These are phyloP conservation scores for Verticillium alfalfae DNA, from an alignment of 2,329 filamentous ascomycete genomes.

Conservation along the genomic window DNA sequence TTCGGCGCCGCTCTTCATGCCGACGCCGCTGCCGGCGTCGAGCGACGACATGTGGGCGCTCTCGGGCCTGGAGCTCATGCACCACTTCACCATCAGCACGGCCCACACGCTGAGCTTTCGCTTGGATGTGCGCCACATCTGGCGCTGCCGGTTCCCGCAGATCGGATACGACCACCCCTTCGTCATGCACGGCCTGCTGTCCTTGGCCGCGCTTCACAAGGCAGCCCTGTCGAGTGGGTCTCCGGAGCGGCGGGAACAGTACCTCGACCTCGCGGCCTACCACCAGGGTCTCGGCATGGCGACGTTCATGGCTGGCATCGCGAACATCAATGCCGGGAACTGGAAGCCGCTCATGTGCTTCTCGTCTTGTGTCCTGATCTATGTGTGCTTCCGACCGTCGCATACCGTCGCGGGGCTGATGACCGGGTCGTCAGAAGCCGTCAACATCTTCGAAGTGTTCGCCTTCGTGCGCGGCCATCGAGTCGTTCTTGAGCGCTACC, in stretches of 20 bases:
- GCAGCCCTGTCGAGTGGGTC: conserved; percentile 13
- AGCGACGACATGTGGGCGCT: neutral
- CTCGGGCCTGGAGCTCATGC: conserved; percentile 18
- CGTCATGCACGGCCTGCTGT: conserved; percentile 21
- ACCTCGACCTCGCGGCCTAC: conserved; percentile 19
- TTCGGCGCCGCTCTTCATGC: neutral
- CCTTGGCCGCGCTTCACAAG: conserved; percentile 20
- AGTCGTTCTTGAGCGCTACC: neutral
- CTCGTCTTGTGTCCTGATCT: conserved; percentile 19
- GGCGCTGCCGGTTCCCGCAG: conserved; percentile 18
- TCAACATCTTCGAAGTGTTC: neutral
- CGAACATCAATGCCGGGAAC: conserved; percentile 10
- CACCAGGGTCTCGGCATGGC: conserved; percentile 22
- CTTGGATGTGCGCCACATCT: conserved; percentile 17
- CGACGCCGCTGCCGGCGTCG: neutral
- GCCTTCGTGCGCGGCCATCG: neutral
- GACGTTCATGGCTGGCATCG: conserved; percentile 17
- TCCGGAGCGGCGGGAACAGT: conserved; percentile 15
- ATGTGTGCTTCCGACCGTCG: neutral
- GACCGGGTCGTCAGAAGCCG: neutral
- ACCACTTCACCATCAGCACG: conserved; percentile 20
- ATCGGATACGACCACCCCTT: conserved; percentile 19
- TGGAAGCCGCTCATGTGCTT: conserved; percentile 31
- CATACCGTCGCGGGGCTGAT: neutral
- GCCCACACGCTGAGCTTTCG: conserved; percentile 14